A percentile compares a stretch with the other conserved stretches of the same genome.
Conservation (phyloP, 129 eudicot genomes). For the Centella asiatica region DNA sequence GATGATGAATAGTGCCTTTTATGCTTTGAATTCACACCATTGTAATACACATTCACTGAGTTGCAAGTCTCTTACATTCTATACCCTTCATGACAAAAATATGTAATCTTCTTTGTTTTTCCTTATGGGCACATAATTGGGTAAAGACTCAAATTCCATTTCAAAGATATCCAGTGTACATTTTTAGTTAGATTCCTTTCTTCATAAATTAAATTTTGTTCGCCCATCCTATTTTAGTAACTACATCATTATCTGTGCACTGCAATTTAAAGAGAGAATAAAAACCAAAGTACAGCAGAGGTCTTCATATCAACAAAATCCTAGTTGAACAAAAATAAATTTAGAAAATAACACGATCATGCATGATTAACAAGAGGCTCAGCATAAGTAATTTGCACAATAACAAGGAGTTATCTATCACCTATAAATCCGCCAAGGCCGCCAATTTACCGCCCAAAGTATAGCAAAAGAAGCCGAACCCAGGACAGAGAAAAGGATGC, state of each 20-base stretch:
- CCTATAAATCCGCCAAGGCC: conserved; percentile 99
- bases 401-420: conserved; percentile 4
- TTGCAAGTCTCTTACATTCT: not conserved
- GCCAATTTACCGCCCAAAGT: conserved; percentile 98
- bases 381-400: no score
- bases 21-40: no score
- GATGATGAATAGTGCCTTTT: no score
- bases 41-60: no score
- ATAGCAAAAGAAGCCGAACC: conserved; percentile 74
- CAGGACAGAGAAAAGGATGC: conserved; percentile 62
- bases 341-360: not conserved
- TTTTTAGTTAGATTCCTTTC: not conserved
- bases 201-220: not conserved
- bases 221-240: not conserved
- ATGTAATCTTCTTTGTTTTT: not conserved
- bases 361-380: not conserved
- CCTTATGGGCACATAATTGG: not conserved
- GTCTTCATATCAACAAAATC: no score
- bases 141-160: not conserved
- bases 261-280: no score
- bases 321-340: not conserved
- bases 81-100: not conserved
- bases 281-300: not conserved
- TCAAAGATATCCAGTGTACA: not conserved
- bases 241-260: no score